phyloP scores from a whole-genome alignment of 1,284 basidiomycete species.

The Leccinum brunneo-olivaceum region DNA sequence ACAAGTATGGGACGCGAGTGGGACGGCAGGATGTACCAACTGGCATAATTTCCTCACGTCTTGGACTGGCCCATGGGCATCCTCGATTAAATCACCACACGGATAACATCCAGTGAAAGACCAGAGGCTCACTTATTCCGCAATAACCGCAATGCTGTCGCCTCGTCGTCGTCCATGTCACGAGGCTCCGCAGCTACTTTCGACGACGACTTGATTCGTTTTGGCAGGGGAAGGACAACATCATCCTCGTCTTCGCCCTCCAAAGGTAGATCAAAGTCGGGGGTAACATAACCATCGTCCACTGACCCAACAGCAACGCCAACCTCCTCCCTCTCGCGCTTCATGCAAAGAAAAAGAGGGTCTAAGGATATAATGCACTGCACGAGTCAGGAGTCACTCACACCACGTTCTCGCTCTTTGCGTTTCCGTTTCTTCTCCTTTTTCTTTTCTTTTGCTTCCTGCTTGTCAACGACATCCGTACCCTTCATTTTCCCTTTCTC shows the following conservation, averaged over 20 bases:
- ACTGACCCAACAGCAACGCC: constrained; percentile 34
- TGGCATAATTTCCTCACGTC: constrained; percentile 21
- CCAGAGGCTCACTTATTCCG: constrained; percentile 18
- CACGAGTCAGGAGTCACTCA: constrained; percentile 27
- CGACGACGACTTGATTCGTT: constrained; percentile 29
- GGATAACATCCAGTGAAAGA: constrained; percentile 1
- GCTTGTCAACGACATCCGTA: constrained; percentile 72
- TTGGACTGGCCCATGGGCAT: background rate
- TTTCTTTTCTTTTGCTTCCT: constrained; percentile 83
- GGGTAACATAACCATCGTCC: constrained; percentile 70
- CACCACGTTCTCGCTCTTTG: constrained; percentile 62
- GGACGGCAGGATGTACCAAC: background rate
- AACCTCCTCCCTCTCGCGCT: constrained; percentile 17
- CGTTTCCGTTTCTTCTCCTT: constrained; percentile 87
- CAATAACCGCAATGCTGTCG: constrained; percentile 42
- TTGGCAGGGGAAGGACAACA: constrained; percentile 33
- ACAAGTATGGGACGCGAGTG: background rate
- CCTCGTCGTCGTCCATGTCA: constrained; percentile 46
- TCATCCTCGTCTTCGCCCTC: constrained; percentile 37
- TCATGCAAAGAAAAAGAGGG: constrained; percentile 5
- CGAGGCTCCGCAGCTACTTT: constrained; percentile 7
- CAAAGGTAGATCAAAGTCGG: constrained; percentile 57
- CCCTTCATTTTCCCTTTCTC: constrained; percentile 69
- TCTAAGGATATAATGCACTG: constrained; percentile 2
- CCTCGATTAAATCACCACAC: background rate